Base-by-base conservation (phyloP, 2,329 filamentous ascomycete species). In the Fusarium robinianum region DNA sequence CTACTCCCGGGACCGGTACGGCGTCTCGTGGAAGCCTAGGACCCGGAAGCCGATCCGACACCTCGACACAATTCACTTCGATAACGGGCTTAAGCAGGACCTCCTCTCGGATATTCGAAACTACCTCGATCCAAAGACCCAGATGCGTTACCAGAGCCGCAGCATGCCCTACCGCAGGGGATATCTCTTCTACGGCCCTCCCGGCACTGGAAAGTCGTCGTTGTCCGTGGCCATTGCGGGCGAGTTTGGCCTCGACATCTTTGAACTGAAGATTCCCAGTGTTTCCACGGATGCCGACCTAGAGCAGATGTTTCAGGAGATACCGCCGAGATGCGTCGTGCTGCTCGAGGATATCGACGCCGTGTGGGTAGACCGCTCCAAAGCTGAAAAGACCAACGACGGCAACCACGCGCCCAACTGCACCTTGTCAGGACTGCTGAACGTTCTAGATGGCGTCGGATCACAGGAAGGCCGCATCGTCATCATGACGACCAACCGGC, bases 401-500 rank as follows among this genome's bases (percentile, higher is more conserved):
- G 51, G 49, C 6, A 51, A 46, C 11, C 39, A 25, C 6, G 35
- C 50, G 0, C 57, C 58, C 5, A 61, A 54, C 14, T 70, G 67
- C 45, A 84, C 81, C 1, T 71, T 89, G 2, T 85, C 84, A 0
- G 84, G 81, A 0, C 68, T 89, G 0, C 70, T 89, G 17, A 89
- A 88, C 48, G 80, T 83, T 7, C 77, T 89, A 8, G 85, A 89
- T 52, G 85, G 85, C 3, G 83, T 87, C 0, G 83, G 83, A 0
- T 82, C 81, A 0, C 79, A 81, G 38, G 85, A 89, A 67, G 85
- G 85, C 2, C 76, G 83, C 11, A 82, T 88, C 17, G 74, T 89
- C 12, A 79, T 89, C 62, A 88, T 89, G 84, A 89, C 84, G 0
- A 85, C 84, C 18, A 89, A 88, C 57, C 75, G 78, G 35, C 76